Percentiles rank a stretch among this genome's conserved stretches.
These are phyloP conservation scores for Pelargonium citronellum DNA, from an alignment of 441 rosid genomes.

Conservation along the genomic window DNA sequence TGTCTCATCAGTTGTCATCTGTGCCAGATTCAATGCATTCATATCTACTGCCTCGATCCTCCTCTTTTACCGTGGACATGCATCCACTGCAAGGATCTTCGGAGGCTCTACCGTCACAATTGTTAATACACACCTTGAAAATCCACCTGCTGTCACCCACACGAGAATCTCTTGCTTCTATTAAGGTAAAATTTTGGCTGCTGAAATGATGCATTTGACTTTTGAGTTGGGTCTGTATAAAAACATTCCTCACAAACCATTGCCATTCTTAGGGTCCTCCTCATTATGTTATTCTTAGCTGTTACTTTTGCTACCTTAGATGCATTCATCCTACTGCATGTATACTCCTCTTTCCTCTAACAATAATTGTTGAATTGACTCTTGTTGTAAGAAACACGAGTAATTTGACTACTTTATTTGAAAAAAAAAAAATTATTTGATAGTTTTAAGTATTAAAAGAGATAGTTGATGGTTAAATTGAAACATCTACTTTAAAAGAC, in stretches of 20 bases:
- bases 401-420: no score
- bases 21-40: constrained; percentile 57
- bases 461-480: no score
- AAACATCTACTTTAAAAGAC: no score
- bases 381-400: no score
- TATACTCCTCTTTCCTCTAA: neutral
- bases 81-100: constrained; percentile 72
- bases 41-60: constrained; percentile 84
- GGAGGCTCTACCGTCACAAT: constrained; percentile 40
- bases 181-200: neutral
- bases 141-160: neutral
- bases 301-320: neutral
- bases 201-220: neutral
- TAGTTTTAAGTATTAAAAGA: no score
- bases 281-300: neutral
- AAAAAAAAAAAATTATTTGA: no score
- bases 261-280: neutral
- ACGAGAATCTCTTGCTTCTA: neutral
- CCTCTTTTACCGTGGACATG: constrained; percentile 80
- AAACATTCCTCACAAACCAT: neutral
- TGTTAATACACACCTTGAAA: constrained; percentile 21
- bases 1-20: constrained; percentile 62
- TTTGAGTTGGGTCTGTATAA: neutral
- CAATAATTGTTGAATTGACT: no score
- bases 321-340: neutral